Evolutionary conservation across 164 flowering plant species (phyloP).

Genomic region (Litsea cubeba): DNA sequence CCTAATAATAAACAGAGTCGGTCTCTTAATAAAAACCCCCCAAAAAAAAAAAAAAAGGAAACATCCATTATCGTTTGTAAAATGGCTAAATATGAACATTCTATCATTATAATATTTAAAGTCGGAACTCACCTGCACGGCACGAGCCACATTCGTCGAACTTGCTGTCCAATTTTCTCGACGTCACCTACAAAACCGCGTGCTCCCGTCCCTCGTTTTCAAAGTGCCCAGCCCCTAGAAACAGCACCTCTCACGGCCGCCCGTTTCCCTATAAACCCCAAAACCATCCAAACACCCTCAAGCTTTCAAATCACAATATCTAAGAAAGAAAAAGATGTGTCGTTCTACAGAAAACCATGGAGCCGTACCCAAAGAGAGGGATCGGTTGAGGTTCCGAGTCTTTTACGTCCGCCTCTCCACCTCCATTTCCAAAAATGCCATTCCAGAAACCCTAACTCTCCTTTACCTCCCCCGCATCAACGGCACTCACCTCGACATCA

Average conservation of each 20-base stretch:
- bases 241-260: not conserved
- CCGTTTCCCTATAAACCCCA: not conserved
- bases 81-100: too few relatives aligned
- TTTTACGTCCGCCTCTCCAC: conserved; percentile 37
- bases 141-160: too few relatives aligned
- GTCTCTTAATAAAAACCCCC: too few relatives aligned
- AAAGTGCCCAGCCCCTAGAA: not conserved
- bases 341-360: conserved; percentile 29
- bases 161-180: too few relatives aligned
- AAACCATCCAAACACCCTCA: too few relatives aligned
- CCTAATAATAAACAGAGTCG: too few relatives aligned
- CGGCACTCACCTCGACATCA: conserved; percentile 34
- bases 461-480: conserved; percentile 54
- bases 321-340: conserved; percentile 33
- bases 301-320: not conserved
- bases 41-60: too few relatives aligned
- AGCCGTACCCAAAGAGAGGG: conserved; percentile 12
- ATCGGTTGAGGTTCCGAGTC: conserved; percentile 33
- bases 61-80: too few relatives aligned
- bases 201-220: not conserved
- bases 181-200: not conserved
- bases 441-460: conserved; percentile 49
- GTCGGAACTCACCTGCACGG: too few relatives aligned
- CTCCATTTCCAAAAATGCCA: conserved; percentile 3
- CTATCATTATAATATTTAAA: too few relatives aligned